Conservation (phyloP, 805 yeast species). For the Lachancea quebecensis region DNA sequence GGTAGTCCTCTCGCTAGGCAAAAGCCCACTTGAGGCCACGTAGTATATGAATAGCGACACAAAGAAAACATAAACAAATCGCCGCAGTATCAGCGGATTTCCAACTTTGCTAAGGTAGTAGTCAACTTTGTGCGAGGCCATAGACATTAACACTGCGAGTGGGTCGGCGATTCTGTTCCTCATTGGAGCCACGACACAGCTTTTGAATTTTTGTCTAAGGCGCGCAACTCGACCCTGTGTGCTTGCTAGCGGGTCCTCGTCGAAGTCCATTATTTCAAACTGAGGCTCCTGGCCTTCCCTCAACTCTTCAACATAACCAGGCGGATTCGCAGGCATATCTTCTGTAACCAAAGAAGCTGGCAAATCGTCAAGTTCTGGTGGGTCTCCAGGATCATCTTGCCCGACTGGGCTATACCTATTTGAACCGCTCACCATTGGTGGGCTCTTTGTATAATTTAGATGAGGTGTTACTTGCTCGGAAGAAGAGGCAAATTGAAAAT, state of each 20-base stretch:
- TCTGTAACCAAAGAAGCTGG: conserved; percentile 6
- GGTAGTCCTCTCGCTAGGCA: conserved; percentile 38
- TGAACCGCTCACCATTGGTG: conserved; percentile 4
- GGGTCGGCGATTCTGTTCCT: conserved; percentile 41
- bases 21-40: conserved; percentile 49
- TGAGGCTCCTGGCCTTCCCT: background rate
- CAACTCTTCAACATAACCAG: conserved; percentile 15
- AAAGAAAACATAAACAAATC: conserved; percentile 64
- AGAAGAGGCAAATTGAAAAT: background rate
- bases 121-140: conserved; percentile 43
- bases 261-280: conserved; percentile 35
- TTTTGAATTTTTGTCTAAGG: conserved; percentile 20
- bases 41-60: conserved; percentile 53
- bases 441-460: background rate
- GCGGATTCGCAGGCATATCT: conserved; percentile 28
- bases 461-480: conserved; percentile 1
- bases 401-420: conserved; percentile 14
- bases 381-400: conserved; percentile 11
- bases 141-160: conserved; percentile 33
- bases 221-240: conserved; percentile 12
- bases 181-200: conserved; percentile 35
- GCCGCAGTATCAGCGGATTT: conserved; percentile 74
- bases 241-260: conserved; percentile 27
- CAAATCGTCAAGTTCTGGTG: background rate
- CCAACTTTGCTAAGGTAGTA: conserved; percentile 58